phyloP scores from a whole-genome alignment of 768 basidiomycete species.

The Pholiota molesta region DNA sequence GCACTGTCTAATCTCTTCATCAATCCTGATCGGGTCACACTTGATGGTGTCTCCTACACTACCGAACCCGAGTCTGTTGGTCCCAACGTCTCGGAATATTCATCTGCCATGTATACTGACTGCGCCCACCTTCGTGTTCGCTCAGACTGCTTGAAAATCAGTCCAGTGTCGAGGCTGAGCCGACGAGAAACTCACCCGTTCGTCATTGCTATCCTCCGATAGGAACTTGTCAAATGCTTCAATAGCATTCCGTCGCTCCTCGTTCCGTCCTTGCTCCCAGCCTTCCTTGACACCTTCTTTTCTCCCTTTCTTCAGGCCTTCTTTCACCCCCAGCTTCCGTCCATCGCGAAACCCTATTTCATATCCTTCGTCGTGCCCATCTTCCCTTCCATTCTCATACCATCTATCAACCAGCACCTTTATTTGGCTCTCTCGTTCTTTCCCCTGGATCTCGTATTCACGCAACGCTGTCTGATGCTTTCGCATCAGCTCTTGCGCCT shows the following conservation, averaged over 20 bases:
- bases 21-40: conserved; percentile 24
- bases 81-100: conserved; percentile 13
- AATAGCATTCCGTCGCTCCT: conserved; percentile 56
- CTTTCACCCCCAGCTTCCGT: conserved; percentile 37
- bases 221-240: conserved; percentile 63
- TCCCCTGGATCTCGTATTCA: conserved; percentile 46
- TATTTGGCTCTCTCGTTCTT: conserved; percentile 44
- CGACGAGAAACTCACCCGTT: conserved; percentile 19
- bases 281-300: conserved; percentile 46
- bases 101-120: conserved; percentile 30
- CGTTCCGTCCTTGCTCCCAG: conserved; percentile 42
- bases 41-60: conserved; percentile 3
- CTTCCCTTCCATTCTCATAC: conserved; percentile 45
- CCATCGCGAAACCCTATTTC: conserved; percentile 51
- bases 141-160: conserved; percentile 19
- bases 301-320: conserved; percentile 45
- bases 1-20: conserved; percentile 22
- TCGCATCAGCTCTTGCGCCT: conserved; percentile 45
- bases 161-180: not conserved
- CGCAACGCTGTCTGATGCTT: conserved; percentile 46
- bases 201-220: conserved; percentile 41
- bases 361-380: conserved; percentile 50
- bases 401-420: conserved; percentile 43
- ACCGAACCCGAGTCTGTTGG: conserved; percentile 19
- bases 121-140: conserved; percentile 39